Base-by-base conservation (phyloP, 148 eudicot species). In the Suaeda aralocaspica region DNA sequence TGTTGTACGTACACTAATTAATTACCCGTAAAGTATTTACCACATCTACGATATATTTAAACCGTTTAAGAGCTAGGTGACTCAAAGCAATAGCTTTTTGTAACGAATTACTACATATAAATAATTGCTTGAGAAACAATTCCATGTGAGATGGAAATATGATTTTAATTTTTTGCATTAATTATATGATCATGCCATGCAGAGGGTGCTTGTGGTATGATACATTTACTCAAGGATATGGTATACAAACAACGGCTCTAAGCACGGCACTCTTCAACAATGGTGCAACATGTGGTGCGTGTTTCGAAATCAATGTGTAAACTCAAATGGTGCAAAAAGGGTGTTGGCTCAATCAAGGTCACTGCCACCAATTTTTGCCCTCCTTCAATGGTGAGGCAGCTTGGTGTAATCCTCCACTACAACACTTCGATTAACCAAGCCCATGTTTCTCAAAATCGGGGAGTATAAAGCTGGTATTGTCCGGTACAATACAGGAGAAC, bases 131-230 rank as follows among this genome's bases (percentile, higher is more conserved):
- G n/a, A n/a, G n/a, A n/a, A n/a, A n/a, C n/a, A n/a, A n/a, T n/a
- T n/a, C n/a, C n/a, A n/a, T n/a, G n/a, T n/a, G n/a, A n/a, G n/a
- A n/a, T n/a, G n/a, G n/a, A n/a, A n/a, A n/a, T n/a, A n/a, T n/a
- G n/a, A n/a, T n/a, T n/a, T n/a, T n/a, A n/a, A n/a, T n/a, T n/a
- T n/a, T n/a, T n/a, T n/a, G n/a, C n/a, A n/a, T n/a, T n/a, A n/a
- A n/a, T n/a, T n/a, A n/a, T n/a, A 36, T 36, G 41, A 8, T n/a
- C 41, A 36, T 26, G 29, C 19, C 1, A 49, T 66, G 72, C 66
- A 76, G 79, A 57, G 79, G 79, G 79, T 26, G 79, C 79, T 13
- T 76, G 79, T 50, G 79, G 75, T 76, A 76, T 45, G 26, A 66
- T 2, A 50, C 45, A 10, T 36, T 66, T 3, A 21, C 51, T 0